These are phyloP conservation scores for Perilla frutescens DNA, from an alignment of 257 asterid species.

Conservation along the genomic window DNA sequence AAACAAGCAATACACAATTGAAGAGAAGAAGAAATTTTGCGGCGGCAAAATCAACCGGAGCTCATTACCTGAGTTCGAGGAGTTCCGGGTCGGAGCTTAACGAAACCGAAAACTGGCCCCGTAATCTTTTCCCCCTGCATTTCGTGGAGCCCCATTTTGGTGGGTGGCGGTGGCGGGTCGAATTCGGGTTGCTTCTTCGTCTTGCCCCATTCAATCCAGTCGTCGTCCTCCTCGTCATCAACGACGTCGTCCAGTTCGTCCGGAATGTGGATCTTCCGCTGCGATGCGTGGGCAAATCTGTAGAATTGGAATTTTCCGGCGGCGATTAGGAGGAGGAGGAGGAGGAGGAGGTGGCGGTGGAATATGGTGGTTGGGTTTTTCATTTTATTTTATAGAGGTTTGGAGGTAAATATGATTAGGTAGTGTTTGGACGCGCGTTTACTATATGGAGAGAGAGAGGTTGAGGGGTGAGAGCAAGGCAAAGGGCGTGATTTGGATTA, in stretches of 20 bases:
- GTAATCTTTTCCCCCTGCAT: conserved; percentile 70
- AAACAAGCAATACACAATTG: not conserved
- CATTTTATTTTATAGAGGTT: conserved; percentile 29
- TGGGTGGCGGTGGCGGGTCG: conserved; percentile 73
- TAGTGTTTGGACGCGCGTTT: not conserved
- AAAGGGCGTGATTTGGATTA: too few species aligned
- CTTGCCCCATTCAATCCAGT: conserved; percentile 87
- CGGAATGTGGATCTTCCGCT: conserved; percentile 74
- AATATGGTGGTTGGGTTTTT: conserved; percentile 29
- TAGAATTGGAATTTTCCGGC: conserved; percentile 33
- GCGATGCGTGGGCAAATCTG: conserved; percentile 46
- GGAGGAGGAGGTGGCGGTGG: conserved; percentile 32
- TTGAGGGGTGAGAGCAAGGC: conserved; percentile 27
- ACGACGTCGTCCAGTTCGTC: conserved; percentile 87
- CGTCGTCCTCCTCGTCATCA: conserved; percentile 87
- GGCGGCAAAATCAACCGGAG: conserved; percentile 15
- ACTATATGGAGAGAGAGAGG: conserved; percentile 15
- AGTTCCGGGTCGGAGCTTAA: conserved; percentile 79
- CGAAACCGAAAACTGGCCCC: conserved; percentile 93
- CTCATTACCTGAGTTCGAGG: conserved; percentile 65
- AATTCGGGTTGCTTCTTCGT: conserved; percentile 56
- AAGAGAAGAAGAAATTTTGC: not conserved
- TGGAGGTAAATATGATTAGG: conserved; percentile 14
- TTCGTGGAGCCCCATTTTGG: conserved; percentile 50
- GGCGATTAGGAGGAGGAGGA: conserved; percentile 49